Evolutionary conservation across 176 grass and related monocot genomes (phyloP).

Genomic region (Cenchrus americanus): DNA sequence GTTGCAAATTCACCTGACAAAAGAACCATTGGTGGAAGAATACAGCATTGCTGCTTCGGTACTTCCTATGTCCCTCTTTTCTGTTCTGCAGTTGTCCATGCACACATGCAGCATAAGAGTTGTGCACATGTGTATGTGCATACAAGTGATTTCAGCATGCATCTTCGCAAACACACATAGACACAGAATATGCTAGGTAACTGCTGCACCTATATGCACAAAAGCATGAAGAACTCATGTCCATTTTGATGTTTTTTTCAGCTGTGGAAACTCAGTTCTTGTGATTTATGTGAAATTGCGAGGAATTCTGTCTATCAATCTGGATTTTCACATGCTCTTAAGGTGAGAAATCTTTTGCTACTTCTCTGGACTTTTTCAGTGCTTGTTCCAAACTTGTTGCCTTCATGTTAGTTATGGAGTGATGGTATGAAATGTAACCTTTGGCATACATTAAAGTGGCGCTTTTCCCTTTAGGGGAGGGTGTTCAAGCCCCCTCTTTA

Average conservation of each 20-base stretch:
- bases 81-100: slow-evolving; percentile 15
- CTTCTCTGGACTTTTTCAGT: neutral
- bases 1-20: slow-evolving; percentile 99
- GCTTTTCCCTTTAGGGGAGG: neutral
- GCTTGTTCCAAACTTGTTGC: neutral
- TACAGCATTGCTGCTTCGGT: slow-evolving; percentile 99
- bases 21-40: slow-evolving; percentile 99
- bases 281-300: slow-evolving; percentile 98
- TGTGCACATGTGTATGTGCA: slow-evolving; percentile 19
- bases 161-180: neutral
- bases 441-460: neutral
- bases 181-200: slow-evolving; percentile 14
- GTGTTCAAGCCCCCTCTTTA: neutral
- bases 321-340: slow-evolving; percentile 90
- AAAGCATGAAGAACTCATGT: slow-evolving; percentile 7
- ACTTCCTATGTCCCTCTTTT: slow-evolving; percentile 41
- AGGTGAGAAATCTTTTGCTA: slow-evolving; percentile 52
- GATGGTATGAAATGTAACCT: neutral
- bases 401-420: slow-evolving; percentile 24
- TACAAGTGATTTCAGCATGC: neutral
- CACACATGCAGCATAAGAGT: neutral
- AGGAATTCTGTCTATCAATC: slow-evolving; percentile 96
- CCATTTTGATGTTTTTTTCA: slow-evolving; percentile 48
- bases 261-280: slow-evolving; percentile 97
- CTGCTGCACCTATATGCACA: neutral